Conservation (phyloP, 768 basidiomycete genomes). For the Xanthoconium purpureum region DNA sequence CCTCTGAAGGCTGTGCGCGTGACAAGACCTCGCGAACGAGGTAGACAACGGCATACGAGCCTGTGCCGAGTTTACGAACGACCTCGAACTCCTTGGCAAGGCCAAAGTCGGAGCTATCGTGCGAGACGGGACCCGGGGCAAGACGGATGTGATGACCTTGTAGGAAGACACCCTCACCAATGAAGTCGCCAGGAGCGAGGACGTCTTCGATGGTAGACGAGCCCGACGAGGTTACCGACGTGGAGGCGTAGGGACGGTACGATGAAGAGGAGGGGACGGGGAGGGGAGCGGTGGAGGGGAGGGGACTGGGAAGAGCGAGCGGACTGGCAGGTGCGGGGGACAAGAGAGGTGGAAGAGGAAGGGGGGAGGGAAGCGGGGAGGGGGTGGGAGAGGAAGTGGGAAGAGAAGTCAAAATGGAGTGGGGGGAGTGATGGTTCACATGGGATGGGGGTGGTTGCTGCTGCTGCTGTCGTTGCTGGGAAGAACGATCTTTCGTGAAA, state of each 20-base stretch:
- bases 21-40: slow-evolving; percentile 72
- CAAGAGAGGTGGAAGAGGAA: slow-evolving; percentile 32
- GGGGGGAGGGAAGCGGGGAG: slow-evolving; percentile 18
- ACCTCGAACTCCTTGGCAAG: slow-evolving; percentile 77
- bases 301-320: slow-evolving; percentile 36
- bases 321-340: slow-evolving; percentile 29
- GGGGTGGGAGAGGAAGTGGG: slow-evolving; percentile 8
- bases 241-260: slow-evolving; percentile 36
- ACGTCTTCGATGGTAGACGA: slow-evolving; percentile 47
- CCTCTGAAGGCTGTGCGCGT: slow-evolving; percentile 43
- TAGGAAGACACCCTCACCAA: slow-evolving; percentile 64
- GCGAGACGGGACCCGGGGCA: slow-evolving; percentile 40
- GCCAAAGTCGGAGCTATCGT: slow-evolving; percentile 36
- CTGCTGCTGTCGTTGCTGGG: slow-evolving; percentile 18
- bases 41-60: slow-evolving; percentile 93
- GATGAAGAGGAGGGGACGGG: slow-evolving; percentile 32
- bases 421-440: slow-evolving; percentile 18
- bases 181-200: slow-evolving; percentile 66
- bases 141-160: slow-evolving; percentile 66
- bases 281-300: slow-evolving; percentile 32
- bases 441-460: background rate
- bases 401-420: slow-evolving; percentile 6
- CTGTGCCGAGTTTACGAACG: slow-evolving; percentile 79
- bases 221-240: slow-evolving; percentile 31
- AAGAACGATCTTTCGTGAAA: slow-evolving; percentile 32